phyloP scores from a whole-genome alignment of 305 asterid genomes.

The Euphrasia arctica region DNA sequence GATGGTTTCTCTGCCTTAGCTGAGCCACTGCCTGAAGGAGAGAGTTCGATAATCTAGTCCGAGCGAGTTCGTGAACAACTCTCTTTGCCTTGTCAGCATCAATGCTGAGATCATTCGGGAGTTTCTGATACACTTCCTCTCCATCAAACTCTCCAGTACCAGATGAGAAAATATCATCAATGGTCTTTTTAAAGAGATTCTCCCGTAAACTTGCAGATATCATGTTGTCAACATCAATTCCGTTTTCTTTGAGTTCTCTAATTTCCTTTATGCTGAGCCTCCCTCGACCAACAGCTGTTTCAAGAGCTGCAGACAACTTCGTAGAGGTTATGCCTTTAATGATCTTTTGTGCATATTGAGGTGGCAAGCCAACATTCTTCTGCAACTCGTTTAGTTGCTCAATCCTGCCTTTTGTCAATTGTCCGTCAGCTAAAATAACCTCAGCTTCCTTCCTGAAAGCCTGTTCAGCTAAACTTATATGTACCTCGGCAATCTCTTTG shows the following conservation, averaged over 20 bases:
- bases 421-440: conserved; percentile 93
- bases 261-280: conserved; percentile 90
- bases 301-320: conserved; percentile 86
- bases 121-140: conserved; percentile 78
- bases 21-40: conserved; percentile 87
- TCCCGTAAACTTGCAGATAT: conserved; percentile 71
- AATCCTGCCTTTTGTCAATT: conserved; percentile 67
- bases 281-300: conserved; percentile 86
- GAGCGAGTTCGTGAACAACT: conserved; percentile 69
- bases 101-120: conserved; percentile 79
- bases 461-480: conserved; percentile 84
- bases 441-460: conserved; percentile 91
- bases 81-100: conserved; percentile 60
- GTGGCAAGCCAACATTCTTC: conserved; percentile 80
- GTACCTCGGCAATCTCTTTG: conserved; percentile 82
- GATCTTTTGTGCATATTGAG: conserved; percentile 77
- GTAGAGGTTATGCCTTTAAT: conserved; percentile 71
- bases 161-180: conserved; percentile 75
- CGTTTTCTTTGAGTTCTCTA: conserved; percentile 78
- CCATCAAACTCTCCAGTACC: conserved; percentile 96
- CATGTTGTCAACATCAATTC: conserved; percentile 77
- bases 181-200: conserved; percentile 72
- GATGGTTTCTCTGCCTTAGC: conserved; percentile 73
- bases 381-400: conserved; percentile 79
- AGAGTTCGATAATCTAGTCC: conserved; percentile 68